Percentiles rank a stretch among this genome's conserved stretches.
These are phyloP conservation scores for Neurospora sp. DNA, from an alignment of 495 filamentous ascomycete genomes.

Conservation along the genomic window DNA sequence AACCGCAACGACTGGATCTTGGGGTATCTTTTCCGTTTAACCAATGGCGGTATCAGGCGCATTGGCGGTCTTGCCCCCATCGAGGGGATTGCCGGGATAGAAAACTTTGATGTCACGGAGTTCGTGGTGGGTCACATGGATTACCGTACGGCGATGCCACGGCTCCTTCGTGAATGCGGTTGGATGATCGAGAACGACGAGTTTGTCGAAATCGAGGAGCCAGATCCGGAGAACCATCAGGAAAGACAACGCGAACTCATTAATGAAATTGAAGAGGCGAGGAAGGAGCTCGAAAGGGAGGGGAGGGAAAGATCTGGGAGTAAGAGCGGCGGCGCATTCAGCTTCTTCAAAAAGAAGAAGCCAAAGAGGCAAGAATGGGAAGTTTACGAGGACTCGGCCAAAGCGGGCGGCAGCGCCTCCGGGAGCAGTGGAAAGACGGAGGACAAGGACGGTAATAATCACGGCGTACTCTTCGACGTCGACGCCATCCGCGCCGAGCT, in stretches of 20 bases:
- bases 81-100: conserved; percentile 65
- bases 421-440: conserved; percentile 22
- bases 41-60: conserved; percentile 80
- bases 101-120: conserved; percentile 83
- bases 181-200: conserved; percentile 89
- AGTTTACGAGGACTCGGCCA: conserved; percentile 59
- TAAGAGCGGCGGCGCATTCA: conserved; percentile 42
- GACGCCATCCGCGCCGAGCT: conserved; percentile 87
- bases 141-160: conserved; percentile 86
- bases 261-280: conserved; percentile 89
- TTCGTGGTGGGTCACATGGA: conserved; percentile 93
- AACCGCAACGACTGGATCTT: conserved; percentile 95
- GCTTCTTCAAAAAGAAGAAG: conserved; percentile 66
- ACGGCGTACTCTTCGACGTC: conserved; percentile 80
- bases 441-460: conserved; percentile 36
- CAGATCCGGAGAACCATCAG: conserved; percentile 86
- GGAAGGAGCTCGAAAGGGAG: conserved; percentile 68
- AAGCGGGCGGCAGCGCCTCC: conserved; percentile 13
- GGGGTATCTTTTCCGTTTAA: conserved; percentile 93
- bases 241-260: conserved; percentile 88
- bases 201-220: conserved; percentile 94
- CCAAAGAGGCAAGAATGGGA: conserved; percentile 86
- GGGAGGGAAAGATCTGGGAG: conserved; percentile 18
- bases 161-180: conserved; percentile 65
- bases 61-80: conserved; percentile 83